A percentile compares a stretch with the other conserved stretches of the same genome.
Conservation (phyloP, 225 moss, liverwort and hornwort genomes). For the Pseudoscleropodium purum region DNA sequence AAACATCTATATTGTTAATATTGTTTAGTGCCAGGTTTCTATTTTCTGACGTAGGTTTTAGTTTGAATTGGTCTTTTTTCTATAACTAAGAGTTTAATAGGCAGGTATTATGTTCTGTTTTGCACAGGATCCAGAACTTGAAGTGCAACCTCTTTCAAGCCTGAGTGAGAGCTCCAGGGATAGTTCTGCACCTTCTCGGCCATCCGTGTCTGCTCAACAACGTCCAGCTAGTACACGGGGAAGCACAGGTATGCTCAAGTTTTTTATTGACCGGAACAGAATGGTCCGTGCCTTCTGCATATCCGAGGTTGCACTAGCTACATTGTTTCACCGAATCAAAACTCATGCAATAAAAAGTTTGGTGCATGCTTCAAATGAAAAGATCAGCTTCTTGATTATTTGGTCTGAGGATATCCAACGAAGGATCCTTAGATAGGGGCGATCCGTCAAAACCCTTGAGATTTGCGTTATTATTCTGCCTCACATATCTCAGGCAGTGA, state of each 20-base stretch:
- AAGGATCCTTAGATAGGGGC: not conserved
- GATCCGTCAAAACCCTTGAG: not conserved
- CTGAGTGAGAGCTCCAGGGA: slow-evolving; percentile 25
- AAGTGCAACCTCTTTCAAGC: slow-evolving; percentile 49
- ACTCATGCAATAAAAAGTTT: not conserved
- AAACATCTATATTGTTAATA: not conserved
- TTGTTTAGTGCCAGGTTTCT: not conserved
- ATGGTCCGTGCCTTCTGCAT: not conserved
- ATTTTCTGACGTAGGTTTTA: not conserved
- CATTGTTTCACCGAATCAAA: not conserved
- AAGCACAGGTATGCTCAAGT: slow-evolving; percentile 5
- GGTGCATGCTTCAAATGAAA: not conserved
- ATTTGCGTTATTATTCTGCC: not conserved
- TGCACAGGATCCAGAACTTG: slow-evolving; percentile 54
- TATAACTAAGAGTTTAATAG: not conserved
- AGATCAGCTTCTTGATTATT: not conserved
- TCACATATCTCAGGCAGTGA: not conserved
- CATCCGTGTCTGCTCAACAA: slow-evolving; percentile 25
- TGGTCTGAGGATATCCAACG: not conserved
- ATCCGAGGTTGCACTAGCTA: not conserved
- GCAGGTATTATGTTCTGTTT: not conserved
- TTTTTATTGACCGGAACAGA: not conserved
- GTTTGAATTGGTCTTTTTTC: not conserved
- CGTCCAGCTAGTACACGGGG: slow-evolving; percentile 40
- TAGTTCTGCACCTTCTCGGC: slow-evolving; percentile 10